Conservation (phyloP, 192 early-diverging fungal species). For the Thoreauomyces humboldtii region DNA sequence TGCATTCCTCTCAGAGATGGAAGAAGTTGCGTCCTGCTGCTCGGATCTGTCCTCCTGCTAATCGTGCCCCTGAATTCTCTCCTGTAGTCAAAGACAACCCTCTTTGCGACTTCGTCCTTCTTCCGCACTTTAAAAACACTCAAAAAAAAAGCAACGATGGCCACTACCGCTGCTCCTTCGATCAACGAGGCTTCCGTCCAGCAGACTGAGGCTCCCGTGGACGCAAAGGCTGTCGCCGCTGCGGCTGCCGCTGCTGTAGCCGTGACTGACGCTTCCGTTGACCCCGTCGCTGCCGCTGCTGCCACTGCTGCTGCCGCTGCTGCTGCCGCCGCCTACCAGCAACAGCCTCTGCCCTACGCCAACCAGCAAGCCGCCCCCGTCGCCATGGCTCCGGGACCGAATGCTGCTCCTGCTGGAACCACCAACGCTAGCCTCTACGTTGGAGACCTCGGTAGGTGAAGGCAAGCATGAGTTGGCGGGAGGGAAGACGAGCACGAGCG, state of each 20-base stretch:
- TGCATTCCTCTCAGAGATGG: too few species aligned
- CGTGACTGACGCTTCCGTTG: conserved; percentile 35
- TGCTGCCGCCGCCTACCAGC: conserved; percentile 44
- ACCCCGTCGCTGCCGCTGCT: conserved; percentile 34
- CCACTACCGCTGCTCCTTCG: conserved; percentile 41
- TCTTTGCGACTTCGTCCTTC: too few species aligned
- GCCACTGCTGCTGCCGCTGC: conserved; percentile 39
- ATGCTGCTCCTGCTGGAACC: conserved; percentile 37
- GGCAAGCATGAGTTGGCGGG: background rate
- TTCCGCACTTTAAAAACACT: background rate
- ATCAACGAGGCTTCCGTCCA: conserved; percentile 10
- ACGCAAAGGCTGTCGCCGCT: conserved; percentile 29
- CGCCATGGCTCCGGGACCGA: conserved; percentile 10
- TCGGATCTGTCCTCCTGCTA: too few species aligned
- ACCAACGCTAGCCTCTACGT: conserved; percentile 74
- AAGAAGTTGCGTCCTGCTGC: too few species aligned
- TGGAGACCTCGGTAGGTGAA: conserved; percentile 79
- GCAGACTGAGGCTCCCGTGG: conserved; percentile 5
- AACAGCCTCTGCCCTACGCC: conserved; percentile 20
- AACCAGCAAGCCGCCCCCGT: conserved; percentile 14
- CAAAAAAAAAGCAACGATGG: conserved; percentile 28
- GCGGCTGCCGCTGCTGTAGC: conserved; percentile 34
- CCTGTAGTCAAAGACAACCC: too few species aligned
- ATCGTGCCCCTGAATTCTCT: too few species aligned
- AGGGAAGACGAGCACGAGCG: background rate